Evolutionary conservation across 73 alveolate species (phyloP).

Genomic region (Paramecium tetraurelia): DNA sequence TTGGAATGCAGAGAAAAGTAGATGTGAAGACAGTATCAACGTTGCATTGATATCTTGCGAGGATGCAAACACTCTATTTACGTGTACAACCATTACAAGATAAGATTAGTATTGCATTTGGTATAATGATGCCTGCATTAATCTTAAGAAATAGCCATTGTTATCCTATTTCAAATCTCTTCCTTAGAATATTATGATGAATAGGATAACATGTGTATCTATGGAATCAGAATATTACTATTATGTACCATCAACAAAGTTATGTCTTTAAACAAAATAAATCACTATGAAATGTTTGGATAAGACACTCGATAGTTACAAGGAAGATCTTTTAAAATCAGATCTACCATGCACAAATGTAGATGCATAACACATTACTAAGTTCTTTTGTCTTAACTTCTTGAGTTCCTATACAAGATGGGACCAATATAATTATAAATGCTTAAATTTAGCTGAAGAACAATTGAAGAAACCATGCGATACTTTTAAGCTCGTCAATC

Average conservation of each 20-base stretch:
- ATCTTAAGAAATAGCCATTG: neutral
- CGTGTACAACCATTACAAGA: neutral
- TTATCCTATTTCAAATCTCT: neutral
- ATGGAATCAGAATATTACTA: neutral
- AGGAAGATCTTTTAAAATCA: neutral
- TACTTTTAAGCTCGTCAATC: neutral
- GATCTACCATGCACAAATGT: neutral
- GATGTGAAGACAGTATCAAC: neutral
- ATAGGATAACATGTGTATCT: neutral
- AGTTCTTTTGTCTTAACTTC: neutral
- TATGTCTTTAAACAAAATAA: neutral
- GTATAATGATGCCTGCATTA: neutral
- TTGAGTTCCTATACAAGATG: neutral
- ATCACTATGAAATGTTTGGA: constrained; percentile 18
- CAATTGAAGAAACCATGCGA: neutral
- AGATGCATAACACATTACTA: neutral
- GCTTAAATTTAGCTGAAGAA: neutral
- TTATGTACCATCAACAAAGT: neutral
- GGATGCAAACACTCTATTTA: neutral
- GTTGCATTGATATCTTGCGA: neutral
- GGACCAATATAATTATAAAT: neutral
- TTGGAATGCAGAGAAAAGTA: neutral
- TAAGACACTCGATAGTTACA: neutral
- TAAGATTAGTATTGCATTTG: neutral
- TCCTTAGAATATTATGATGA: neutral